Evolutionary conservation across 163 green algal species (phyloP).

Genomic region (Chlamydomonas reinhardtii): DNA sequence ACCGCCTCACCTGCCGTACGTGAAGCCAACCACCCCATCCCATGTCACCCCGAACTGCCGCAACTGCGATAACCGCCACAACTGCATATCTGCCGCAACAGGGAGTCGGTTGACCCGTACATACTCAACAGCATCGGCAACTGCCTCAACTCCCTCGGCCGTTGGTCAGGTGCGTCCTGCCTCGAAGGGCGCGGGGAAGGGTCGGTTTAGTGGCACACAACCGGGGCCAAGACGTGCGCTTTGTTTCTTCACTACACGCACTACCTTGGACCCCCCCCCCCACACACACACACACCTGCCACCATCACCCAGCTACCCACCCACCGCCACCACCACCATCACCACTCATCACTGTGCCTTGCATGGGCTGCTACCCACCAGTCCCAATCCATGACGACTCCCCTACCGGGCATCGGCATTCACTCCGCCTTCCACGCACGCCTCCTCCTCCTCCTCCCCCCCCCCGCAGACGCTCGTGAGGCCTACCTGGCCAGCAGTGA

Average conservation of each 20-base stretch:
- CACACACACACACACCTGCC: too few species aligned
- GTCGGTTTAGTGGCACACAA: neutral
- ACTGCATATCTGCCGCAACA: slow-evolving; percentile 31
- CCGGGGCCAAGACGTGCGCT: neutral
- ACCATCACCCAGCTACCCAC: too few species aligned
- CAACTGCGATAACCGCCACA: too few species aligned
- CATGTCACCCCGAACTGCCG: too few species aligned
- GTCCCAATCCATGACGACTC: neutral
- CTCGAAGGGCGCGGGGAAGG: too few species aligned
- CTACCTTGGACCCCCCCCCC: too few species aligned
- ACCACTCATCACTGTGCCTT: too few species aligned
- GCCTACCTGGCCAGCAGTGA: slow-evolving; percentile 72
- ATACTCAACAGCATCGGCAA: slow-evolving; percentile 87
- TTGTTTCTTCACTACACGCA: neutral
- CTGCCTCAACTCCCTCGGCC: slow-evolving; percentile 76
- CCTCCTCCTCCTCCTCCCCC: neutral
- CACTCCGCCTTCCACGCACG: neutral
- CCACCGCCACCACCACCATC: too few species aligned
- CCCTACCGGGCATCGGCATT: neutral
- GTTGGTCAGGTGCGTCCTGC: slow-evolving; percentile 65
- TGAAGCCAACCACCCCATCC: too few species aligned
- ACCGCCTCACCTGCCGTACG: too few species aligned
- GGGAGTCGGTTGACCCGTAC: slow-evolving; percentile 79
- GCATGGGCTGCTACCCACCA: too few species aligned
- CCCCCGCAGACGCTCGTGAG: slow-evolving; percentile 63